Conservation (phyloP, 805 yeast species). For the Babjeviella inositovora region DNA sequence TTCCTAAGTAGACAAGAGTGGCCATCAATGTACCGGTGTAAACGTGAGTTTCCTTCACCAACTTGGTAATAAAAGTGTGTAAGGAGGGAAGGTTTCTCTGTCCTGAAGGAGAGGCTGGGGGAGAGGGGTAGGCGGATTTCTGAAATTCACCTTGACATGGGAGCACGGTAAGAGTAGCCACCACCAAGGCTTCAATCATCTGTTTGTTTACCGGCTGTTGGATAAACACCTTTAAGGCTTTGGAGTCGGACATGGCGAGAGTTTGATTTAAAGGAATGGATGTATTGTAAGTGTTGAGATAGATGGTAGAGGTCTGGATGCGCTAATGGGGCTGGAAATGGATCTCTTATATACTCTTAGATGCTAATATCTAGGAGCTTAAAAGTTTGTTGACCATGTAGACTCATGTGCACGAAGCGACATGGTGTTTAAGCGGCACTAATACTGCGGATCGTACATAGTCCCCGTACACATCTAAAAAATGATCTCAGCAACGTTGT, state of each 20-base stretch:
- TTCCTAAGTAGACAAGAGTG: constrained; percentile 51
- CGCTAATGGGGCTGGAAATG: too few relatives aligned
- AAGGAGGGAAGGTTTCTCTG: constrained; percentile 42
- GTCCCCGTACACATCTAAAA: too few relatives aligned
- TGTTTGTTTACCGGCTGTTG: constrained; percentile 59
- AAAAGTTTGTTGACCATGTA: too few relatives aligned
- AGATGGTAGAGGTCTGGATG: background rate
- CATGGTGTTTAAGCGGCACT: too few relatives aligned
- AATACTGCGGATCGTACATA: too few relatives aligned
- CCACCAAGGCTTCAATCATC: constrained; percentile 57
- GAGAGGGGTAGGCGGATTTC: constrained; percentile 8
- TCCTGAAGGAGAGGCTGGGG: constrained; percentile 7
- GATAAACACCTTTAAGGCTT: constrained; percentile 45
- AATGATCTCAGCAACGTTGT: too few relatives aligned
- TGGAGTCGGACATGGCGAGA: constrained; percentile 23
- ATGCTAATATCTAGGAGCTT: too few relatives aligned
- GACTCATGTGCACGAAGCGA: too few relatives aligned
- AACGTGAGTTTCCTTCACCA: constrained; percentile 66
- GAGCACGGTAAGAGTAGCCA: constrained; percentile 46
- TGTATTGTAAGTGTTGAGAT: background rate
- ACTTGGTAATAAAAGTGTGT: constrained; percentile 55
- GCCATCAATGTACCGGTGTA: constrained; percentile 67
- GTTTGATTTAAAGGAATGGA: too few relatives aligned
- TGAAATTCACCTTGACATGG: constrained; percentile 34
- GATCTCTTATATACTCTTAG: too few relatives aligned